phyloP scores from a whole-genome alignment of 2,329 filamentous ascomycete species.

The Calycina marina region DNA sequence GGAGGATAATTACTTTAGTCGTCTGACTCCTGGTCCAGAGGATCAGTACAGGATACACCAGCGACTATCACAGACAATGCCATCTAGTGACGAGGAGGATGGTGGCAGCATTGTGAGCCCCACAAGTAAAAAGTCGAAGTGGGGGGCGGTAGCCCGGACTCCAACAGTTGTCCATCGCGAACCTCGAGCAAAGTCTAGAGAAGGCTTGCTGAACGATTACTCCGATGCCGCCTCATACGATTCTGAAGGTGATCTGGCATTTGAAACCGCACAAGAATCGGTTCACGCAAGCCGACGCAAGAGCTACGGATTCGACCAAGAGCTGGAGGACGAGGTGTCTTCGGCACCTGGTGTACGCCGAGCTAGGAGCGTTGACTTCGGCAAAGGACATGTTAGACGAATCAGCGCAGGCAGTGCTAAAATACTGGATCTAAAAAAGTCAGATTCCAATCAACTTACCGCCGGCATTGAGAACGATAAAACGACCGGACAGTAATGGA shows the following conservation, averaged over 20 bases:
- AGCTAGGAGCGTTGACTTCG: slow-evolving; percentile 53
- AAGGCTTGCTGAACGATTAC: slow-evolving; percentile 32
- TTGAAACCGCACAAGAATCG: slow-evolving; percentile 23
- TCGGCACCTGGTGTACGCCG: slow-evolving; percentile 32
- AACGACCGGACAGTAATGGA: no score
- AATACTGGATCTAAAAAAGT: slow-evolving; percentile 49
- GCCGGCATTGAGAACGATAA: no score
- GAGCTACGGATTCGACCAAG: slow-evolving; percentile 8
- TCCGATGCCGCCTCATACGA: slow-evolving; percentile 16
- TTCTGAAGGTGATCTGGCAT: slow-evolving; percentile 6
- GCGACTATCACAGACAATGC: slow-evolving; percentile 32
- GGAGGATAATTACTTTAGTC: slow-evolving; percentile 63
- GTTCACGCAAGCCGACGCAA: no score
- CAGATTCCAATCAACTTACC: no score
- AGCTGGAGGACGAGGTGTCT: slow-evolving; percentile 9
- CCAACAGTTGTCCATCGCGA: slow-evolving; percentile 50
- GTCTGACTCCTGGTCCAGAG: slow-evolving; percentile 28
- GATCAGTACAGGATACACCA: slow-evolving; percentile 15
- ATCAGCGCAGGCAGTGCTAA: slow-evolving; percentile 69
- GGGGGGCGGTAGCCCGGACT: slow-evolving; percentile 27
- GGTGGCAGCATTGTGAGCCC: slow-evolving; percentile 25
- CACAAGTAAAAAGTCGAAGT: slow-evolving; percentile 17
- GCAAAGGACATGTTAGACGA: slow-evolving; percentile 49
- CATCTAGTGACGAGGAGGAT: slow-evolving; percentile 45
- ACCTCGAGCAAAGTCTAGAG: slow-evolving; percentile 41